These are phyloP conservation scores for Podosphaera fusca DNA, from an alignment of 2,329 filamentous ascomycete genomes.

Conservation along the genomic window DNA sequence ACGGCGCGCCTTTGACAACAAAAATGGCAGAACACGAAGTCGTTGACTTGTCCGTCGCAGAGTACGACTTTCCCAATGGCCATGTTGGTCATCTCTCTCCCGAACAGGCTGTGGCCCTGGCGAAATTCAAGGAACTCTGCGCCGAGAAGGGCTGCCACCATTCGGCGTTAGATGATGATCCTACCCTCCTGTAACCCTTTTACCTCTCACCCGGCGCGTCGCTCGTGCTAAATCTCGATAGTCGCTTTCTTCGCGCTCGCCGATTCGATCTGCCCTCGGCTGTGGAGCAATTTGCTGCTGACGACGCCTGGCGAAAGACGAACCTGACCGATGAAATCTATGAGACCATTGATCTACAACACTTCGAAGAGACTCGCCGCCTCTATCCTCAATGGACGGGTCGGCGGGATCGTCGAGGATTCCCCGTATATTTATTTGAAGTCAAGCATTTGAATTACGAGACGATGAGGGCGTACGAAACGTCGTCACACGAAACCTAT, in stretches of 20 bases:
- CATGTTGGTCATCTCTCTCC: constrained; percentile 56
- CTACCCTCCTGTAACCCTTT: constrained; percentile 38
- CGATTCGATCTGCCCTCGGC: constrained; percentile 61
- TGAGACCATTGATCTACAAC: constrained; percentile 62
- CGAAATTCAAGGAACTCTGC: constrained; percentile 47
- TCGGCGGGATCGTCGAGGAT: constrained; percentile 69
- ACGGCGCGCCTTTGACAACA: constrained; percentile 8
- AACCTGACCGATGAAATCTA: constrained; percentile 63
- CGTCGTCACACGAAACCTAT: constrained; percentile 27
- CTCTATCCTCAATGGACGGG: constrained; percentile 95
- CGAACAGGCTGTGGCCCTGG: constrained; percentile 42
- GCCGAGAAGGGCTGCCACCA: constrained; percentile 39
- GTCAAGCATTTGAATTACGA: constrained; percentile 66
- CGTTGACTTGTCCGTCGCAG: constrained; percentile 16
- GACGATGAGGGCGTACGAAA: constrained; percentile 58
- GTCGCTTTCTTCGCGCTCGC: constrained; percentile 67
- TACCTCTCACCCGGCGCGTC: not conserved
- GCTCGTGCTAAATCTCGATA: constrained; percentile 17
- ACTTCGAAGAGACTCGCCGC: constrained; percentile 58
- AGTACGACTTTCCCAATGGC: constrained; percentile 43
- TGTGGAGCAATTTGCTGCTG: constrained; percentile 64
- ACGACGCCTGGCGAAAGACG: constrained; percentile 64
- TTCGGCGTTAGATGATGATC: constrained; percentile 43
- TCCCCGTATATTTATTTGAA: constrained; percentile 79
- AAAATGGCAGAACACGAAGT: constrained; percentile 12